Evolutionary conservation across 768 basidiomycete genomes (phyloP).

Genomic region (Candolleomyces aberdarensis): DNA sequence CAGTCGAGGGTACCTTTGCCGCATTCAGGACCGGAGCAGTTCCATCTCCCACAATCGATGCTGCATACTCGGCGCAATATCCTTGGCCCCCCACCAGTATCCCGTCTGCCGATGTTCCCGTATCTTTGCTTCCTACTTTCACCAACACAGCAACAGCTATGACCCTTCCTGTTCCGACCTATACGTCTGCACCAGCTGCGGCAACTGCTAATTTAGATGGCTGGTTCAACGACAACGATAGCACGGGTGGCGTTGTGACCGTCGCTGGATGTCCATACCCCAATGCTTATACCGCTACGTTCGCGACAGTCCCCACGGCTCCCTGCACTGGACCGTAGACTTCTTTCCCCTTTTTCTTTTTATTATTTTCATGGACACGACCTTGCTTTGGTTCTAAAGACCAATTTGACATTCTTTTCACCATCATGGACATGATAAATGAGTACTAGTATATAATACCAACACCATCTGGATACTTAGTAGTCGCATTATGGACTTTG

Average conservation of each 20-base stretch:
- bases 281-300: constrained; percentile 25
- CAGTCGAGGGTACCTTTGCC: constrained; percentile 38
- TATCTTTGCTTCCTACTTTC: constrained; percentile 49
- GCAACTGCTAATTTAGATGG: constrained; percentile 39
- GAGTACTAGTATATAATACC: too few species aligned
- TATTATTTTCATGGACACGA: too few species aligned
- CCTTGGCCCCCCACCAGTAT: constrained; percentile 59
- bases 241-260: constrained; percentile 29
- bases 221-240: constrained; percentile 44
- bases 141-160: constrained; percentile 56
- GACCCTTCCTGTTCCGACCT: constrained; percentile 37
- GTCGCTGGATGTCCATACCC: constrained; percentile 49
- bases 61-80: constrained; percentile 29
- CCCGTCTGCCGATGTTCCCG: constrained; percentile 34
- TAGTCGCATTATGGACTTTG: too few species aligned
- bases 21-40: constrained; percentile 60
- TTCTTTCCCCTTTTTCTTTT: too few species aligned
- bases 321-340: constrained; percentile 18
- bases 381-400: too few species aligned
- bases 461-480: too few species aligned
- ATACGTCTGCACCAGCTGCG: constrained; percentile 29
- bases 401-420: too few species aligned
- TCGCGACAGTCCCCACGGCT: constrained; percentile 20
- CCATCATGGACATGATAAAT: too few species aligned
- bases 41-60: constrained; percentile 38